A percentile compares a stretch with the other conserved stretches of the same genome.
Conservation (phyloP, 441 rosid genomes). For the Biscutella auriculata region DNA sequence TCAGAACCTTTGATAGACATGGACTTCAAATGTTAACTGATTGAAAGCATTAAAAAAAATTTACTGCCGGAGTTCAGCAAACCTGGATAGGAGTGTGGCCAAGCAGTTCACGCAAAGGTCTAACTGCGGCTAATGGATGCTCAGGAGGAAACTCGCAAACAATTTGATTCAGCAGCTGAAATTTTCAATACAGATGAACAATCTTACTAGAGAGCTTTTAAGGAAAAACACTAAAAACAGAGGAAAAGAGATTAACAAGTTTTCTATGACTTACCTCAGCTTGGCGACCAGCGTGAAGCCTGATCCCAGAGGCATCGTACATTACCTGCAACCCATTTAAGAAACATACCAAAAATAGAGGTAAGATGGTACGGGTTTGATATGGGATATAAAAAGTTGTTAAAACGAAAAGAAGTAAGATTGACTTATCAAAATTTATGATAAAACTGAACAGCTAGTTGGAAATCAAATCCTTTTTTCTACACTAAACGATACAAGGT, state of each 20-base stretch:
- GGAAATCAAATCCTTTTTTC: neutral
- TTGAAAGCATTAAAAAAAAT: neutral
- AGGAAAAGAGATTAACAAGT: neutral
- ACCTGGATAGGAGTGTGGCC: slow-evolving; percentile 98
- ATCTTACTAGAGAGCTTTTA: neutral
- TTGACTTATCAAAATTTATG: neutral
- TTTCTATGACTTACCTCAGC: slow-evolving; percentile 60
- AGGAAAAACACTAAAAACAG: neutral
- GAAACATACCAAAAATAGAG: neutral
- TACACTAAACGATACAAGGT: neutral
- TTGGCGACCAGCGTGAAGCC: slow-evolving; percentile 97
- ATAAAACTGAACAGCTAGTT: neutral
- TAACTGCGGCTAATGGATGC: slow-evolving; percentile 67
- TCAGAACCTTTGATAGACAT: neutral
- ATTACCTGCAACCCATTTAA: slow-evolving; percentile 48
- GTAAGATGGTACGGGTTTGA: neutral
- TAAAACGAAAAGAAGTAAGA: neutral
- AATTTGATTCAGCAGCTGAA: slow-evolving; percentile 90
- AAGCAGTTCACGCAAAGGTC: slow-evolving; percentile 89
- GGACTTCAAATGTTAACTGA: neutral
- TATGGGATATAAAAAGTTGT: neutral
- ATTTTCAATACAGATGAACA: neutral
- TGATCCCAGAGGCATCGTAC: slow-evolving; percentile 96
- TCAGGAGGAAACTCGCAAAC: slow-evolving; percentile 96
- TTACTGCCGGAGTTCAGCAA: slow-evolving; percentile 2